Conservation (phyloP, 495 filamentous ascomycete genomes). For the Trichocladium antarcticum region DNA sequence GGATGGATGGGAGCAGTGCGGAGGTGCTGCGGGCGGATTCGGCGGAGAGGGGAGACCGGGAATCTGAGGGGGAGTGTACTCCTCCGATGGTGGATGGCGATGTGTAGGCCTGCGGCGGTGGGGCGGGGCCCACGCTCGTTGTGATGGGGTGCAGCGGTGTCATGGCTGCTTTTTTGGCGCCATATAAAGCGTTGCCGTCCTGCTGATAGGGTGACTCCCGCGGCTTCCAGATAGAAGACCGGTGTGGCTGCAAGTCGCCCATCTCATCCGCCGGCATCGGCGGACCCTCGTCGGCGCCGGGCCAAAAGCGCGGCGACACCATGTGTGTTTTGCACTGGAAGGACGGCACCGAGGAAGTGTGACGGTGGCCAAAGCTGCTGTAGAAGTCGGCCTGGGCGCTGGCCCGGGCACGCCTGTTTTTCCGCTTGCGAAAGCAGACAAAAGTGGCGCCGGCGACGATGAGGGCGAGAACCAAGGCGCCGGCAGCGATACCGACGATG, state of each 20-base stretch:
- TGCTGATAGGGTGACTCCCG: not conserved
- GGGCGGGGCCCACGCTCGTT: conserved; percentile 12
- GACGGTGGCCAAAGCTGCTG: conserved; percentile 18
- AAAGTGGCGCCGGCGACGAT: conserved; percentile 25
- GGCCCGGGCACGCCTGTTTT: conserved; percentile 26
- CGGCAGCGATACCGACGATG: conserved; percentile 33
- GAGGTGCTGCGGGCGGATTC: conserved; percentile 26
- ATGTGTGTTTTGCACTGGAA: conserved; percentile 42
- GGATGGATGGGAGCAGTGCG: conserved; percentile 26
- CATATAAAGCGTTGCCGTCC: not conserved
- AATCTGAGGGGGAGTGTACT: conserved; percentile 22
- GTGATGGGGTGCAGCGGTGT: conserved; percentile 11
- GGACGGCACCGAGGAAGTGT: conserved; percentile 33
- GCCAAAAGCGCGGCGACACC: conserved; percentile 31
- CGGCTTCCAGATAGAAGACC: conserved; percentile 13
- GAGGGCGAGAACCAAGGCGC: conserved; percentile 24
- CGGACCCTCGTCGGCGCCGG: conserved; percentile 12
- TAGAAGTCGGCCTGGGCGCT: conserved; percentile 17
- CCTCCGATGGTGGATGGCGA: conserved; percentile 21
- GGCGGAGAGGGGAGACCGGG: conserved; percentile 25
- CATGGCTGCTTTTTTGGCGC: conserved; percentile 4
- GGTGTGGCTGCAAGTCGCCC: conserved; percentile 2
- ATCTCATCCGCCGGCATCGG: not conserved
- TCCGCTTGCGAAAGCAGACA: conserved; percentile 30
- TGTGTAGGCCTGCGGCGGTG: conserved; percentile 21